A percentile compares a stretch with the other conserved stretches of the same genome.
Evolutionary conservation across 176 grass and related monocot genomes (phyloP).

Genomic region (Avena sativa): DNA sequence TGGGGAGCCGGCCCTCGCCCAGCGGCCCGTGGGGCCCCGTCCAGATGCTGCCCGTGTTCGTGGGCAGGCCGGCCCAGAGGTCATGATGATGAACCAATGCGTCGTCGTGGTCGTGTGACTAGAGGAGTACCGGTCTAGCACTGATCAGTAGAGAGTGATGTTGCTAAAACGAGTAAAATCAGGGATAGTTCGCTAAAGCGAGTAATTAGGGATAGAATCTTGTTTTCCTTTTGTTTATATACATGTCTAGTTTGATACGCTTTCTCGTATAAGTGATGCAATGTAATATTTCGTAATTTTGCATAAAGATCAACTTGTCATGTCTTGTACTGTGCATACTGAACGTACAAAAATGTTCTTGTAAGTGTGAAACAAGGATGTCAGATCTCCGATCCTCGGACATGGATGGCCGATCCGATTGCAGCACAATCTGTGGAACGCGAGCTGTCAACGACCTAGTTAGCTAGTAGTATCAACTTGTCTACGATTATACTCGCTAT

Average conservation of each 20-base stretch:
- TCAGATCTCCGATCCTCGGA: not conserved
- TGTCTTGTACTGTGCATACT: not conserved
- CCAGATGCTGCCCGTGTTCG: conserved; percentile 43
- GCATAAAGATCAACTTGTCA: not conserved
- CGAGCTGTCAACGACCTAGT: no score
- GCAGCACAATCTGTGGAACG: no score
- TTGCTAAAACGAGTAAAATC: not conserved
- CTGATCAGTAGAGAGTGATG: not conserved
- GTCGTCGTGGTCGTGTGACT: not conserved
- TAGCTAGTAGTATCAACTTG: no score
- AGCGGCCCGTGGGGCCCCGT: conserved; percentile 51
- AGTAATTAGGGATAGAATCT: conserved; percentile 22
- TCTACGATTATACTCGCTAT: no score
- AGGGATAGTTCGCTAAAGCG: not conserved
- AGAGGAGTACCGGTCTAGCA: not conserved
- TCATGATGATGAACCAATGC: conserved; percentile 23
- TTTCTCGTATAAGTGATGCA: not conserved
- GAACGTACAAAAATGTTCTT: not conserved
- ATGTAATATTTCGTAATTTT: not conserved
- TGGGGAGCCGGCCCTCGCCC: not conserved
- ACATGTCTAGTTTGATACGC: not conserved
- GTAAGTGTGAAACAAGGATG: not conserved
- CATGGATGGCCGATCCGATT: not conserved
- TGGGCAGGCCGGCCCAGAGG: conserved; percentile 51
- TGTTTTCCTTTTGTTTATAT: conserved; percentile 17